Base-by-base conservation (phyloP, 768 basidiomycete genomes). In the Dentipellis sp. region DNA sequence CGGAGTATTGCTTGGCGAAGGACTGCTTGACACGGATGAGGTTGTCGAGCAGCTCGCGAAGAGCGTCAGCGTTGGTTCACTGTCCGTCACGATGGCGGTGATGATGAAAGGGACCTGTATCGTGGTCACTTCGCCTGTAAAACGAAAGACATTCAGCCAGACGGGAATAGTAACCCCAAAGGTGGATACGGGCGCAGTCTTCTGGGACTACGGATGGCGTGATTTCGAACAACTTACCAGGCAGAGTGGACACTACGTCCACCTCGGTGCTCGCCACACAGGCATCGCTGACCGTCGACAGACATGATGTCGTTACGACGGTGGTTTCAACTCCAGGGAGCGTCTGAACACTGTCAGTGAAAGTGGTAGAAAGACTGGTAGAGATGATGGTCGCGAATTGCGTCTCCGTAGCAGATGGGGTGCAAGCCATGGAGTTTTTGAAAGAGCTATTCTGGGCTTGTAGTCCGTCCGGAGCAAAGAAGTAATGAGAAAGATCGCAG, bases 71-170 rank as follows among this genome's bases (percentile, higher is more conserved):
- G 51, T 60, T 9, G 61, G 61, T 46, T 57, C 29, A 21, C 51
- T 52, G 3, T 60, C 40, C 1, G 51, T 55, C 17, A 62, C 23
- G n/a, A 57, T 54, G 40, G 23, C 52, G 8, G 59, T 59, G 11
- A 60, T 29, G 29, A 57, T 40, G 10, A 60, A 1, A 16, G 61
- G 61, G 3, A 53, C n/a, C 9, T 50, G 52, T 45, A 57, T 37
- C 14, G 59, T 53, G n/a, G 61, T 45, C 21, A 60, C 47, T 11
- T 46, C 56, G 16, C 61, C 61, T 62, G 49, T 46, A 40, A 53
- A 8, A 34, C 36, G 29, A 34, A 16, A n/a, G 16, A n/a, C 42
- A 19, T 45, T 17, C 14, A 17, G 1, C n/a, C 42, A 45, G 2
- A 19, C 42, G n/a, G 10, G 17, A 45, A n/a, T n/a, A 7, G n/a